Evolutionary conservation across 2,329 filamentous ascomycete species (phyloP).

Genomic region (Aspergillus ruber): DNA sequence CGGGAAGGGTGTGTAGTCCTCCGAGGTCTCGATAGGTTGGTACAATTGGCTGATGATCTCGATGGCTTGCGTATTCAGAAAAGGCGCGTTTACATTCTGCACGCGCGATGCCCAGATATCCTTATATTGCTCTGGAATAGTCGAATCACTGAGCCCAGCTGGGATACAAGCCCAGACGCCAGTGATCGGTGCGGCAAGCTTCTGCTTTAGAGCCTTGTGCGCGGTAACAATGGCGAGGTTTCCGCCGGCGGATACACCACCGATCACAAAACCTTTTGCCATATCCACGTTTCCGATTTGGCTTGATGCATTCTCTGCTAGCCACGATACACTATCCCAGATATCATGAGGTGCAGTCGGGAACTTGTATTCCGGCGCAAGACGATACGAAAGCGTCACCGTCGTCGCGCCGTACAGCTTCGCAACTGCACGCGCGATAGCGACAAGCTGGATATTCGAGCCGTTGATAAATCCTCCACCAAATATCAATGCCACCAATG

Average conservation of each 20-base stretch:
- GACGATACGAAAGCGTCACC: slow-evolving; percentile 21
- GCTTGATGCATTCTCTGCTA: slow-evolving; percentile 31
- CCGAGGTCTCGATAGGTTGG: slow-evolving; percentile 6
- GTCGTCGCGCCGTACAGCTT: slow-evolving; percentile 15
- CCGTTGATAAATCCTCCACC: slow-evolving; percentile 21
- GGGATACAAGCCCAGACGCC: slow-evolving; percentile 44
- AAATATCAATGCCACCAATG: slow-evolving; percentile 17
- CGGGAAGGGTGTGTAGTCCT: slow-evolving; percentile 9
- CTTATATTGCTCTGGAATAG: slow-evolving; percentile 36
- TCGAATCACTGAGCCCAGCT: slow-evolving; percentile 16
- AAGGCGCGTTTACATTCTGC: slow-evolving; percentile 36
- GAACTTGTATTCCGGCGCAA: slow-evolving; percentile 44
- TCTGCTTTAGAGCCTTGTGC: slow-evolving; percentile 37
- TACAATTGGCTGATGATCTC: slow-evolving; percentile 26
- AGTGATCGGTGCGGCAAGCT: slow-evolving; percentile 39
- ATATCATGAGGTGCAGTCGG: slow-evolving; percentile 39
- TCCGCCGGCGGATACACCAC: slow-evolving; percentile 45
- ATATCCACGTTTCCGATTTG: slow-evolving; percentile 34
- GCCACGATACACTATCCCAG: slow-evolving; percentile 44
- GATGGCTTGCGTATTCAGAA: slow-evolving; percentile 24
- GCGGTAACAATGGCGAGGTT: slow-evolving; percentile 34
- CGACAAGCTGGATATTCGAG: slow-evolving; percentile 12
- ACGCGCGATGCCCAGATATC: slow-evolving; percentile 33
- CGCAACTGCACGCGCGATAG: slow-evolving; percentile 13
- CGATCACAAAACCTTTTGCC: slow-evolving; percentile 43